Percentiles rank a stretch among this genome's conserved stretches.
phyloP scores from a whole-genome alignment of 1,284 basidiomycete genomes.

The Irpex sp. region DNA sequence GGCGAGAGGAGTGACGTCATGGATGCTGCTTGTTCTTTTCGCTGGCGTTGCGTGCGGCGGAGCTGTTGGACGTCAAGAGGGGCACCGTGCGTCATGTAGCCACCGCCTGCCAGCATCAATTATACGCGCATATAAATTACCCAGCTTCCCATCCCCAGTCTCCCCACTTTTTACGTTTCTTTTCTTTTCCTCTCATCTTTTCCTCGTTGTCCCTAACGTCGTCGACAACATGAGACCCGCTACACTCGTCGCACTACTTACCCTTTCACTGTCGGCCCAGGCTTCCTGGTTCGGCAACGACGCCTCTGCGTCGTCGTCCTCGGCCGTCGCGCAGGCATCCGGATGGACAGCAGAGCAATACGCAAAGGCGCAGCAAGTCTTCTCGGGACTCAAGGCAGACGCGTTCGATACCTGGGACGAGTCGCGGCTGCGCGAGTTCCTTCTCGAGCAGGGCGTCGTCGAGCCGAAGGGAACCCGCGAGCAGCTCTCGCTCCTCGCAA shows the following conservation, averaged over 20 bases:
- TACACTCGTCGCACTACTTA: constrained; percentile 31
- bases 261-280: constrained; percentile 33
- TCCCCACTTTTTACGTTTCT: constrained; percentile 1
- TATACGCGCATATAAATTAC: not conserved
- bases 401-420: constrained; percentile 80
- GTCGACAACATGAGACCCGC: constrained; percentile 35
- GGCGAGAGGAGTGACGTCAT: not conserved
- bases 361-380: constrained; percentile 61
- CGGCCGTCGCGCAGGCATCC: constrained; percentile 42
- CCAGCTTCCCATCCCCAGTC: not conserved
- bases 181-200: not conserved
- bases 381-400: constrained; percentile 44
- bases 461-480: constrained; percentile 77
- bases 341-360: constrained; percentile 73
- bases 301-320: constrained; percentile 21
- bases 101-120: not conserved
- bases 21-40: not conserved
- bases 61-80: constrained; percentile 2
- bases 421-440: constrained; percentile 72
- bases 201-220: constrained; percentile 12
- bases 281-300: constrained; percentile 54
- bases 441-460: constrained; percentile 86
- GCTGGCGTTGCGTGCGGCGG: not conserved
- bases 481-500: constrained; percentile 75
- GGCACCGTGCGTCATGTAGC: constrained; percentile 3